Evolutionary conservation across 169 alveolate species (phyloP), one percentile per base, ranked within the genome.

Genomic region (Cryptosporidium meleagridis): DNA sequence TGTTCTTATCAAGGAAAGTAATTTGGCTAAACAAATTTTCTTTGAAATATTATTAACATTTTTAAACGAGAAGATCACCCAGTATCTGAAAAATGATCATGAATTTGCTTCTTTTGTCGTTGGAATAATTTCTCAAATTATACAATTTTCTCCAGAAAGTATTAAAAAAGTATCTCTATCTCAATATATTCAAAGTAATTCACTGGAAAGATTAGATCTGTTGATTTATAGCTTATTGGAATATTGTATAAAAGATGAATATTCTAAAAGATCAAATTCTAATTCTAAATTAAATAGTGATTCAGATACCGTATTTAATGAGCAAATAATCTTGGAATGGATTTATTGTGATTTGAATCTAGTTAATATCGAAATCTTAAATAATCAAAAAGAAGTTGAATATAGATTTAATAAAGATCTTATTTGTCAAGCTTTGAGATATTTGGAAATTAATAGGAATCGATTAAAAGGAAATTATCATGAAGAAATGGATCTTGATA

Each of bases 301-400:
- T 29, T 29, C 21, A n/a, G 29, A 1, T 65, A n/a, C 3, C 18
- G 72, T 8, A 33, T 16, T 35, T 12, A 65, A 26, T 35, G 72
- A 37, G 26, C 44, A 65, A 33, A 65, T 65, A 1, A 65, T 65
- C 7, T 35, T 65, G 26, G 72, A 65, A 33, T 65, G 72, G 72
- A 33, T 65, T 14, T 65, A 65, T 29, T 37, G 51, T 35, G 72
- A 65, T n/a, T 37, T 65, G 9, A 65, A 65, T 65, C 14, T 37
- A 33, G 51, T 65, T 65, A 21, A 51, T 14, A 10, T 65, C 0
- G 72, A 65, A 33, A 33, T 35, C 12, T 29, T 65, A 10, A 33
- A 65, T 14, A 1, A 33, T 65, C 23, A 65, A 16, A 29, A 33
- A 33, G 23, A 7, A 10, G 72, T 1, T 62, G 45, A 26, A 65